Conservation (phyloP, 2,329 filamentous ascomycete species). For the Blumeriella jaapii region DNA sequence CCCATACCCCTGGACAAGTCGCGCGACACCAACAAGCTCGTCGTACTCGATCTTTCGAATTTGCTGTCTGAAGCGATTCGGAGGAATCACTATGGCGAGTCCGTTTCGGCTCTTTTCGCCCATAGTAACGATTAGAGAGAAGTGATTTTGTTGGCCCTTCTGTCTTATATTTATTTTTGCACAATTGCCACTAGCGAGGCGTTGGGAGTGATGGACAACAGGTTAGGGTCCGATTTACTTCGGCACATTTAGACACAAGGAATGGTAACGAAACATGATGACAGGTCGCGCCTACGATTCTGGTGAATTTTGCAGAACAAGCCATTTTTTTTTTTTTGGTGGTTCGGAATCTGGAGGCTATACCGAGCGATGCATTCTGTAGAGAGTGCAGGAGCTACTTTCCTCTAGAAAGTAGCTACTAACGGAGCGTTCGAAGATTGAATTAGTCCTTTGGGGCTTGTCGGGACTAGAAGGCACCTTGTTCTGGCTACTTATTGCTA, state of each 20-base stretch:
- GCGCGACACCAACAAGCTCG: conserved; percentile 65
- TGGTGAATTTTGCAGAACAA: neutral
- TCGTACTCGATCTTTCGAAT: conserved; percentile 79
- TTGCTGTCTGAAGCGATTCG: conserved; percentile 86
- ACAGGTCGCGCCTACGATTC: neutral
- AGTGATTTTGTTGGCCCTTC: conserved; percentile 17
- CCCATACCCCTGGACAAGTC: conserved; percentile 70
- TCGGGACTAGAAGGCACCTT: conserved; percentile 28
- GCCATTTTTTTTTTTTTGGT: conserved; percentile 1
- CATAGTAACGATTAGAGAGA: conserved; percentile 21
- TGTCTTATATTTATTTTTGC: conserved; percentile 35
- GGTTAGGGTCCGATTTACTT: conserved; percentile 9
- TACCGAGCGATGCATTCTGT: conserved; percentile 63
- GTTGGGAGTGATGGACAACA: conserved; percentile 12
- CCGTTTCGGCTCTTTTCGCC: conserved; percentile 36
- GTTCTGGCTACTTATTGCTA: conserved; percentile 23
- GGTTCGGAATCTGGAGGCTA: conserved; percentile 5
- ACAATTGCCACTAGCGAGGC: conserved; percentile 21
- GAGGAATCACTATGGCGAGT: conserved; percentile 92
- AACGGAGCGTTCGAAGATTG: conserved; percentile 69
- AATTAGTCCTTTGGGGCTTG: conserved; percentile 17
- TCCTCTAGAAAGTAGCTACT: conserved; percentile 58
- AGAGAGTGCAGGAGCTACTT: conserved; percentile 61
- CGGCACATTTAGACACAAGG: too few relatives aligned
- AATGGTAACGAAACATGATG: too few relatives aligned